Percentiles rank a stretch among this genome's conserved stretches.
Evolutionary conservation across 2,329 filamentous ascomycete species (phyloP).

Genomic region (Colletotrichum sublineola): DNA sequence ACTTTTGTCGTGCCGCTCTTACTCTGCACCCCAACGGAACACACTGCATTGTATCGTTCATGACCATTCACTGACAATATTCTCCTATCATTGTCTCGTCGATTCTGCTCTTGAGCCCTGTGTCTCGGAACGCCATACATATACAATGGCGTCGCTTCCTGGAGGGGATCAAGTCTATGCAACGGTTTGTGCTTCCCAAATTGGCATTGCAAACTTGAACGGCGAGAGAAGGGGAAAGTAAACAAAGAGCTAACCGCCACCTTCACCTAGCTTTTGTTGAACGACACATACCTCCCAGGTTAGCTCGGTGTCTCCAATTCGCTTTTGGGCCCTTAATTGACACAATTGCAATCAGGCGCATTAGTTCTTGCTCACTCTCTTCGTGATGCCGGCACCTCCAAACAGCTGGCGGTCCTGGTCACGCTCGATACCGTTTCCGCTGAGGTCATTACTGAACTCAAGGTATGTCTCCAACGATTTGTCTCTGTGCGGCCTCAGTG

Average conservation of each 20-base stretch:
- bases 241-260: conserved; percentile 44
- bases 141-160: conserved; percentile 53
- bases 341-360: conserved; percentile 72
- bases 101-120: conserved; percentile 20
- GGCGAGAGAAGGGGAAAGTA: conserved; percentile 22
- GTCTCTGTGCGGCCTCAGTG: neutral
- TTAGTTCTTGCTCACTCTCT: conserved; percentile 95
- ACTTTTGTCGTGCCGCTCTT: conserved; percentile 30
- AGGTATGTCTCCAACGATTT: conserved; percentile 61
- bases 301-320: conserved; percentile 49
- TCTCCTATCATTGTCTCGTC: conserved; percentile 33
- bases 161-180: conserved; percentile 67
- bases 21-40: conserved; percentile 24
- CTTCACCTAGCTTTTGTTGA: conserved; percentile 82
- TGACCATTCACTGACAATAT: conserved; percentile 36
- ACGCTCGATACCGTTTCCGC: conserved; percentile 83
- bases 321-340: conserved; percentile 40
- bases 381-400: conserved; percentile 87
- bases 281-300: conserved; percentile 94
- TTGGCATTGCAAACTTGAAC: conserved; percentile 13
- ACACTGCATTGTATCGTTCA: conserved; percentile 25
- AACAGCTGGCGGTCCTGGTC: conserved; percentile 87
- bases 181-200: conserved; percentile 60
- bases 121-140: conserved; percentile 41
- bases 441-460: conserved; percentile 82